Percentiles rank a stretch among this genome's conserved stretches.
These are phyloP conservation scores for Neoboletus magnificus DNA, from an alignment of 768 basidiomycete genomes.

Conservation along the genomic window DNA sequence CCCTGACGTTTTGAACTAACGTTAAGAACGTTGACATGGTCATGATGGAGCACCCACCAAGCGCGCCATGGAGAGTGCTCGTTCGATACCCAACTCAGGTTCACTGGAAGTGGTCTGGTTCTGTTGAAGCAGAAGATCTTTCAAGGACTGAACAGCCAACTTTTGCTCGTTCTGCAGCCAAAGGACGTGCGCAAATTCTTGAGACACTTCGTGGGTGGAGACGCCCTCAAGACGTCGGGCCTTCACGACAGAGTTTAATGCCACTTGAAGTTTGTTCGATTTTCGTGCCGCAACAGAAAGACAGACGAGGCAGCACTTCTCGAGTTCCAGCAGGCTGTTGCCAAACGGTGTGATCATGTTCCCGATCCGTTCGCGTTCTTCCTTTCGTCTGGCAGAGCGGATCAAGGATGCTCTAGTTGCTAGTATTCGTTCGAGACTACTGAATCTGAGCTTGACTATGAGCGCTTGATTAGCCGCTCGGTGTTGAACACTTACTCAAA, in stretches of 20 bases:
- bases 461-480: not conserved
- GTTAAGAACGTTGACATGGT: not conserved
- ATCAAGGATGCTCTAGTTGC: slow-evolving; percentile 82
- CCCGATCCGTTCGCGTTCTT: slow-evolving; percentile 78
- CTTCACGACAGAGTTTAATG: slow-evolving; percentile 78
- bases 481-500: slow-evolving; percentile 58
- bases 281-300: slow-evolving; percentile 71
- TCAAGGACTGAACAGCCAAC: slow-evolving; percentile 73
- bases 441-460: slow-evolving; percentile 52
- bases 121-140: slow-evolving; percentile 31
- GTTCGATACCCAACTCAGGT: slow-evolving; percentile 20
- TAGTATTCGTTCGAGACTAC: slow-evolving; percentile 70
- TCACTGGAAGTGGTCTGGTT: slow-evolving; percentile 6
- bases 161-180: slow-evolving; percentile 87
- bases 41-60: slow-evolving; percentile 46
- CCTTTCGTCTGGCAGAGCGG: slow-evolving; percentile 62
- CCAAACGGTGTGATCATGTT: slow-evolving; percentile 54
- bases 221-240: slow-evolving; percentile 59
- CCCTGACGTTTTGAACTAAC: slow-evolving; percentile 50
- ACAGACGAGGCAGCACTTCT: slow-evolving; percentile 66
- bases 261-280: slow-evolving; percentile 69
- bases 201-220: slow-evolving; percentile 53
- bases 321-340: slow-evolving; percentile 49
- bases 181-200: slow-evolving; percentile 86
- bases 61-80: slow-evolving; percentile 54